Evolutionary conservation across 1,284 basidiomycete genomes (phyloP), one percentile per base, ranked within the genome.

Genomic region (Moniliophthora roreri): DNA sequence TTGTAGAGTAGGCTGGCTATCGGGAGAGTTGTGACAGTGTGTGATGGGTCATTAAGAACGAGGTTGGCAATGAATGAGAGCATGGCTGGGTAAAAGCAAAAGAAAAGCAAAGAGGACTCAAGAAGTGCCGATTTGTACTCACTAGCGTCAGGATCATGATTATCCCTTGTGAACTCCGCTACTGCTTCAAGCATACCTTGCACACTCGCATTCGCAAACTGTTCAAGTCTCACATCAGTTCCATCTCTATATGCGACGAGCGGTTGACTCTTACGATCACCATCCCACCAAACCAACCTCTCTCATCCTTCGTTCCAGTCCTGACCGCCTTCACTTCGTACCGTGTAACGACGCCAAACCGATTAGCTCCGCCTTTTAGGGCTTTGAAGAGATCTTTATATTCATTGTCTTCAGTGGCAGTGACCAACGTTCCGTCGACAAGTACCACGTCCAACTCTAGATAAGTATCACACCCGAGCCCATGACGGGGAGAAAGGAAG

Each of bases 271-370:
- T 58, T 50, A 75, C 72, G 40, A 65, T 53, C 15, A 74, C 65
- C 2, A 67, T 46, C 2, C 73, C 73, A 9, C 73, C 73, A 57
- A 62, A 73, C 63, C 68, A 73, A 26, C 59, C 63, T 54, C 69
- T 71, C 34, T 72, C 67, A 1, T 62, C 63, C 38, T 59, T 63
- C 10, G 63, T 66, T 3, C 71, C 74, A 20, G 67, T 69, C 26
- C 70, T 67, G 9, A 69, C 61, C 15, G 70, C 65, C 34, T 67
- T 57, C 7, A 76, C 63, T 32, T 69, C 67, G 46, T 72, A 74
- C 16, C 71, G 60, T 16, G 73, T 74, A 16, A 74, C 73, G 46
- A 76, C 73, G 1, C 72, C 73, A 53, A 74, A 73, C 16, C 72
- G 65, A 59, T 70, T 74, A 4, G 65, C 73, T 10, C 73, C 73